Conservation (phyloP, 805 yeast species). For the Metschnikowia similis region DNA sequence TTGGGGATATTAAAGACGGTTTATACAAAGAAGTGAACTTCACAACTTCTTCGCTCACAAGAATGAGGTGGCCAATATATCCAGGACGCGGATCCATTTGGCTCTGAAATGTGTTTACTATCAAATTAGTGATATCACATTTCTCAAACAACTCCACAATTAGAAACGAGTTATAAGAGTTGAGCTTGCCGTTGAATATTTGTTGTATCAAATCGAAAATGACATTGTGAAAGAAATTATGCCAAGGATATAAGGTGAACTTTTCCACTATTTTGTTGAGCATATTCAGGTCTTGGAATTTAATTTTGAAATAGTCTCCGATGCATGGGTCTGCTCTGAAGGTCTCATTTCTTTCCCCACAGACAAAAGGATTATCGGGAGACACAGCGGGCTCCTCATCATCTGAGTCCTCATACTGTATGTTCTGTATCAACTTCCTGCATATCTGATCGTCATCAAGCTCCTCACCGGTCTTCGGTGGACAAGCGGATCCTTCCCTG, state of each 20-base stretch:
- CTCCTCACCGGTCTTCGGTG: background rate
- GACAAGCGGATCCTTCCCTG: background rate
- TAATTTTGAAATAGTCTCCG: constrained; percentile 84
- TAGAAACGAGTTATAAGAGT: constrained; percentile 68
- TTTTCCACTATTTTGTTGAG: constrained; percentile 63
- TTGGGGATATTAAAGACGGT: constrained; percentile 55
- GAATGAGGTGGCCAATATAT: constrained; percentile 93
- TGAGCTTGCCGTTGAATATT: constrained; percentile 85
- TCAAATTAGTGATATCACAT: constrained; percentile 15
- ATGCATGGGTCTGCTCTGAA: constrained; percentile 60
- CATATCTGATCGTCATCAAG: constrained; percentile 18
- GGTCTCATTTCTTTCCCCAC: constrained; percentile 26
- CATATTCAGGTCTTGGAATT: constrained; percentile 69
- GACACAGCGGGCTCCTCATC: constrained; percentile 44
- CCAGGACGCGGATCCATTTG: constrained; percentile 67
- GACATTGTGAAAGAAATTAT: constrained; percentile 93
- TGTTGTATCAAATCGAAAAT: constrained; percentile 96
- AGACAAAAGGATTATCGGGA: constrained; percentile 41
- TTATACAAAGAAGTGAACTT: constrained; percentile 68
- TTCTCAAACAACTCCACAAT: constrained; percentile 26
- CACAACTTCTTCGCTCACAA: constrained; percentile 93
- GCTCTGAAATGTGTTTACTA: constrained; percentile 51
- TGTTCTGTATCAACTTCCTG: constrained; percentile 18
- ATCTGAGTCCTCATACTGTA: constrained; percentile 34
- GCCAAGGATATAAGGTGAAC: constrained; percentile 91